Base-by-base conservation (phyloP, 257 asterid species). In the Solanum corneliomulleri region DNA sequence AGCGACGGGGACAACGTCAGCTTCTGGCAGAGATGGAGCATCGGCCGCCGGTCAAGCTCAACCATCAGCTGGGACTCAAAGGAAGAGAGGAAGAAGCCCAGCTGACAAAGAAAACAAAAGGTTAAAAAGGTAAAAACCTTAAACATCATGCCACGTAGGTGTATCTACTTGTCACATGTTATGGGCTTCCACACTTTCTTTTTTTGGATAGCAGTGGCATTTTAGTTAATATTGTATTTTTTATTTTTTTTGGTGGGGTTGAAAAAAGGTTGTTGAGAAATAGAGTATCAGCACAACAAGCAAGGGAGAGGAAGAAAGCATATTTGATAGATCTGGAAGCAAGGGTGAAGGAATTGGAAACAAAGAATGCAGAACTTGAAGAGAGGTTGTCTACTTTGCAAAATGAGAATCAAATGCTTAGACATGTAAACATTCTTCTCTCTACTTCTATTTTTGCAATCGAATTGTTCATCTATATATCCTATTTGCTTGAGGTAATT, bases 251-350 rank as follows among this genome's bases (percentile, higher is more conserved):
- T 87, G 39, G 37, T 27, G 14, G 75, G 70, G 86, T 82, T 74
- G 76, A 77, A 84, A 84, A 15, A 88, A 97, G 99, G 96, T 93
- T 97, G 95, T 86, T 97, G 94, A 94, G 99, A 93, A 97, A 97
- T 89, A 92, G 99, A 95, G 99, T 97, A 31, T 97, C 99, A 15
- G 99, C 99, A 41, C 99, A 97, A 87, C 99, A 96, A 91, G 99
- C 99, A 74, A 96, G 99, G 92, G 99, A 97, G 93, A 94, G 99
- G 93, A 97, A 97, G 96, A 97, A 97, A 91, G 99, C 98, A 7
- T 95, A 97, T 86, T 87, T 97, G 94, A 93, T 83, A 69, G 99
- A 97, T 87, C 90, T 97, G 93, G 99, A 97, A 89, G 98, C 85
- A 27, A 92, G 97, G 87, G 99, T 93, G 21, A 97, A 97, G 86